Evolutionary conservation across 768 basidiomycete genomes (phyloP).

Genomic region (Aureoboletus auriporus): DNA sequence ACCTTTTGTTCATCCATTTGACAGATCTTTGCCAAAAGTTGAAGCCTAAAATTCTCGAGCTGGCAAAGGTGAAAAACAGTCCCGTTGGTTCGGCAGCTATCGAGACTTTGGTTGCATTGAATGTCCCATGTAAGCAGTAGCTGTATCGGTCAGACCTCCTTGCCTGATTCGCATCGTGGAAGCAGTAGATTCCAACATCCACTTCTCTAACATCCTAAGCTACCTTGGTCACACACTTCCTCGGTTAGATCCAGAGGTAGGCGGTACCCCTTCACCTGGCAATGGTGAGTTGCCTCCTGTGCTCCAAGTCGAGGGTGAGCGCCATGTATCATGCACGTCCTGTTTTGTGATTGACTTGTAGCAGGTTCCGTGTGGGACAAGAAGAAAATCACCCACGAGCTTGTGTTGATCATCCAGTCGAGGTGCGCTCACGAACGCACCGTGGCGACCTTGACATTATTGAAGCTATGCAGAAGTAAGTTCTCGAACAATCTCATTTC

Average conservation of each 20-base stretch:
- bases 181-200: background rate
- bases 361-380: background rate
- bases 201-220: constrained; percentile 1
- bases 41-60: background rate
- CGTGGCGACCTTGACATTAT: too few relatives aligned
- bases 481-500: background rate
- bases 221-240: constrained; percentile 5
- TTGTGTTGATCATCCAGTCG: background rate
- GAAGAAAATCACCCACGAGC: background rate
- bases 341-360: background rate
- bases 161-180: background rate
- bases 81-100: constrained; percentile 5
- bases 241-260: constrained; percentile 1
- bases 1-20: background rate
- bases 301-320: background rate
- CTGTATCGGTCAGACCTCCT: background rate
- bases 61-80: background rate
- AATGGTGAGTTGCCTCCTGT: background rate
- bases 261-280: background rate
- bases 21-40: background rate
- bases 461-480: too few relatives aligned
- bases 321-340: too few relatives aligned
- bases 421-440: too few relatives aligned
- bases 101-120: constrained; percentile 3
- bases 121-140: background rate